Conservation (phyloP, 176 grass and related monocot species). For the Poa pratensis region DNA sequence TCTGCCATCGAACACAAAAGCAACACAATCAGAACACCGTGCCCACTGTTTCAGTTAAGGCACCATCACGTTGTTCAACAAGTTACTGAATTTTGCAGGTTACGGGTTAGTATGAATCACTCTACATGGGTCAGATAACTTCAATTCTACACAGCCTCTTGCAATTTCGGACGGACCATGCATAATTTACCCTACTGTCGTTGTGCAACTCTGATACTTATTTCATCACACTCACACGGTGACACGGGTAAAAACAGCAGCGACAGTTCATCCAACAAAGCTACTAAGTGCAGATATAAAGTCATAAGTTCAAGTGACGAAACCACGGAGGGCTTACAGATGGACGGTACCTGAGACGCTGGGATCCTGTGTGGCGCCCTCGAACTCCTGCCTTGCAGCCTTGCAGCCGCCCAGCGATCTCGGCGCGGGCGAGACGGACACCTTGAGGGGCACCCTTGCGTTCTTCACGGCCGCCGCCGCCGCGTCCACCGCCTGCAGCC, state of each 20-base stretch:
- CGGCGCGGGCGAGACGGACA: conserved; percentile 23
- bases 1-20: neutral
- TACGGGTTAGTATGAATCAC: neutral
- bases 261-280: neutral
- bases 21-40: conserved; percentile 3
- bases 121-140: neutral
- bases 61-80: neutral
- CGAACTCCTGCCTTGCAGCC: conserved; percentile 58
- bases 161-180: neutral
- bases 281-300: neutral
- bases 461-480: conserved; percentile 48
- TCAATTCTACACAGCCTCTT: neutral
- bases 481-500: conserved; percentile 62
- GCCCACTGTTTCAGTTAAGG: neutral
- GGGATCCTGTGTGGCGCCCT: conserved; percentile 62
- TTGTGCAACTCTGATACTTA: neutral
- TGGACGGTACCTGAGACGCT: conserved; percentile 41
- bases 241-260: neutral
- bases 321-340: neutral
- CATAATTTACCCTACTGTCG: neutral
- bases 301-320: neutral
- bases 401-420: conserved; percentile 48
- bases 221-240: neutral
- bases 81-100: neutral
- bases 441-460: conserved; percentile 34